Base-by-base conservation (phyloP, 768 basidiomycete species). In the Lactarius sp. region DNA sequence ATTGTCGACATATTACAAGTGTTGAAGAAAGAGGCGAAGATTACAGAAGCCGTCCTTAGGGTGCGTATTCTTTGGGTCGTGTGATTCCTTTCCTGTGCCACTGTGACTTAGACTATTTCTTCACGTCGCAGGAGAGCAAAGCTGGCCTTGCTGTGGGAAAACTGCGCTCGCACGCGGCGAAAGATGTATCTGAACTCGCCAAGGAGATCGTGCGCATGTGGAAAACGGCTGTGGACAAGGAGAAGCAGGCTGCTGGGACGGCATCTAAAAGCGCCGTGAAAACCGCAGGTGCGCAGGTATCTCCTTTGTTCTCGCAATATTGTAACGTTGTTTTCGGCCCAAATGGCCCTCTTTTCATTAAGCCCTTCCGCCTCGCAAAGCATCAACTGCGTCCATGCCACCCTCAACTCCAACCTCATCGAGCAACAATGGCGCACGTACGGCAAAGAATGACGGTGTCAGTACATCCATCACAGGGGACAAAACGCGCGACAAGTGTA, bases 141-240 rank as follows among this genome's bases (percentile, higher is more conserved):
- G 89, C 87, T 4, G 94, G 94, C 54, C 77, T 96, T n/a, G 90
- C 92, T 0, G 92, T 97, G 2, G 92, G 93, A 57, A 95, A 95
- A 77, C 81, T 95, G 18, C 84, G 94, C 52, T 79, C 81, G 36
- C 88, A 94, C 74, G 77, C 81, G 0, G 77, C 82, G 13, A 90
- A 88, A 70, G 81, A 85, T 12, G 85, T 97, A 9, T 73, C 91
- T 8, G 89, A 92, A 67, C 77, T 90, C 6, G 92, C 94, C 18
- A 96, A 95, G 74, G 92, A 93, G 68, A 78, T 95, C 51, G 94
- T 97, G 54, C 91, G 86, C 75, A 89, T 87, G 70, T 97, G 94
- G 94, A 95, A 95, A 75, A 81, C 77, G 36, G 87, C 88, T 64
- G 94, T 96, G 39, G 92, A 94, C 63, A 85, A 84, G 57, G 75